Evolutionary conservation across 2,329 filamentous ascomycete genomes (phyloP).

Genomic region (Fusarium duplospermum): DNA sequence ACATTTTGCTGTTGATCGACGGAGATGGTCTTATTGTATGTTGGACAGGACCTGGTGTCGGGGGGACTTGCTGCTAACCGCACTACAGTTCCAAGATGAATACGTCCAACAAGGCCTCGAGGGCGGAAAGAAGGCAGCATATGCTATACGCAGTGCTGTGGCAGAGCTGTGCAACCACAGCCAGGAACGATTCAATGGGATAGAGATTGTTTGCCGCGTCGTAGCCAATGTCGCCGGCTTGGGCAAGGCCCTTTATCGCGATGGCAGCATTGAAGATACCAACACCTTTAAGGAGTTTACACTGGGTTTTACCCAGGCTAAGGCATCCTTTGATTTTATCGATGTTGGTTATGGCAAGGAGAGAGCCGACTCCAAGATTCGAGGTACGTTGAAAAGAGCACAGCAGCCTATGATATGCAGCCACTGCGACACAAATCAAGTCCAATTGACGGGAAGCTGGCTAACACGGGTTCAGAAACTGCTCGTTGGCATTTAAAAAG

Average conservation of each 20-base stretch:
- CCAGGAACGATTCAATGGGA: constrained; percentile 56
- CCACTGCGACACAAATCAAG: background rate
- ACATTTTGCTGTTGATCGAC: constrained; percentile 71
- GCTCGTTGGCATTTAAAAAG: constrained; percentile 69
- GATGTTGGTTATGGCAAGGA: constrained; percentile 71
- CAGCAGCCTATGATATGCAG: background rate
- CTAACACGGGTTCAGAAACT: constrained; percentile 53
- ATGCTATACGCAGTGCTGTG: constrained; percentile 61
- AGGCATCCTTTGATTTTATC: constrained; percentile 71
- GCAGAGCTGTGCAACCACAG: constrained; percentile 58
- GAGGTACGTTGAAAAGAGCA: constrained; percentile 55
- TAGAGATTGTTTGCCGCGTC: constrained; percentile 68
- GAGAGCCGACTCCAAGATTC: constrained; percentile 69
- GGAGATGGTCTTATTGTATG: constrained; percentile 70
- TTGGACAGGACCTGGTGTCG: constrained; percentile 3
- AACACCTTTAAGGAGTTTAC: constrained; percentile 67
- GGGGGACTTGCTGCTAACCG: background rate
- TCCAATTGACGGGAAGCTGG: background rate
- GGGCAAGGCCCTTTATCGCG: constrained; percentile 60
- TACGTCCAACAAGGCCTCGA: constrained; percentile 66
- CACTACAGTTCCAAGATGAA: constrained; percentile 65
- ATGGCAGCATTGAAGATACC: constrained; percentile 58
- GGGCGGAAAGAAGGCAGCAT: constrained; percentile 65
- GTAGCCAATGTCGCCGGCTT: constrained; percentile 66
- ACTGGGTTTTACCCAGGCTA: constrained; percentile 69